These are phyloP conservation scores for Candolleomyces eurysporus DNA, from an alignment of 768 basidiomycete species.

Conservation along the genomic window DNA sequence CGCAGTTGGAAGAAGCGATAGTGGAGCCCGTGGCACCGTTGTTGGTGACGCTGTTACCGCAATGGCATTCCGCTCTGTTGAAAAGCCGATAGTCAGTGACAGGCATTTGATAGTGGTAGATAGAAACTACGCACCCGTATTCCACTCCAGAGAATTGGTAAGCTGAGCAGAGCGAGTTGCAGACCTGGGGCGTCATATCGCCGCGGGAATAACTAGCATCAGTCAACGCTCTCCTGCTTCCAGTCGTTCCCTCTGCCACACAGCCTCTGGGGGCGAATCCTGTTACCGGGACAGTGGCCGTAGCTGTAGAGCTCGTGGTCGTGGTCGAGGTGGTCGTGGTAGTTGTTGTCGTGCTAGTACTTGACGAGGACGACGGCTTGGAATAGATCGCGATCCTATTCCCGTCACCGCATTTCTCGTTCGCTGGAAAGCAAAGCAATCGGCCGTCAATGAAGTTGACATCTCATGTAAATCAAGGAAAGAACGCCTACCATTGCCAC, in stretches of 20 bases:
- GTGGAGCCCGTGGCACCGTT: conserved; percentile 22
- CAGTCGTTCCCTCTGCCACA: too few species aligned
- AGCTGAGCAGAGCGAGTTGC: conserved; percentile 21
- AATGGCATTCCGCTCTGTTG: conserved; percentile 17
- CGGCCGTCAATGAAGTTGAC: neutral
- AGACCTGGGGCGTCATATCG: conserved; percentile 23
- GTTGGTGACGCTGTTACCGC: conserved; percentile 20
- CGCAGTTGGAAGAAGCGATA: conserved; percentile 15
- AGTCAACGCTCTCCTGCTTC: conserved; percentile 25
- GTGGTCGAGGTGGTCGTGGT: too few species aligned
- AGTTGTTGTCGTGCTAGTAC: too few species aligned
- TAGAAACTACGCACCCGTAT: conserved; percentile 10
- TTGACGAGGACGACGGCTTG: neutral
- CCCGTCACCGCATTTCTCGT: neutral
- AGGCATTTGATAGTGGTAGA: too few species aligned
- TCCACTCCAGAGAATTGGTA: conserved; percentile 26
- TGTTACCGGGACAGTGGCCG: too few species aligned
- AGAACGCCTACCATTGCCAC: conserved; percentile 25
- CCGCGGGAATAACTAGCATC: conserved; percentile 16
- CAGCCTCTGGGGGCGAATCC: too few species aligned
- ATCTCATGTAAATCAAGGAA: neutral
- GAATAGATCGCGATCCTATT: conserved; percentile 12
- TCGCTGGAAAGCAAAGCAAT: neutral
- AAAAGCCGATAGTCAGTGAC: neutral
- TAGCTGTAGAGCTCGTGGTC: too few species aligned